A percentile compares a stretch with the other conserved stretches of the same genome.
These are phyloP conservation scores for Austroboletus niveus DNA, from an alignment of 1,284 basidiomycete genomes.

Conservation along the genomic window DNA sequence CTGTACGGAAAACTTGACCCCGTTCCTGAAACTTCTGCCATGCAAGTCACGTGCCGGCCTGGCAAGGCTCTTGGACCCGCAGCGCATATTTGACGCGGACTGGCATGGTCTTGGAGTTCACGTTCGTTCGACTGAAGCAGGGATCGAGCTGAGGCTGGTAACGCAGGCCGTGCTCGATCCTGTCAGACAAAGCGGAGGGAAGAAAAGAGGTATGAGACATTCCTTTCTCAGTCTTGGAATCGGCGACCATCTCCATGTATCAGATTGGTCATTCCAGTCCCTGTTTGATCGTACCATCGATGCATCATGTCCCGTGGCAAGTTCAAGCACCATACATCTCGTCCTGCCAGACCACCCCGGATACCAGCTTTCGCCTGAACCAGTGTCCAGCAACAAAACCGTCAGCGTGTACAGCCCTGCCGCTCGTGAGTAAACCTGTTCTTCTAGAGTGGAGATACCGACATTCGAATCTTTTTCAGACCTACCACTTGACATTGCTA, in stretches of 20 bases:
- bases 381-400: conserved; percentile 32
- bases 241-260: not conserved
- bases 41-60: conserved; percentile 92
- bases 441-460: conserved; percentile 8
- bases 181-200: conserved; percentile 50
- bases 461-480: conserved; percentile 8
- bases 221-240: not conserved
- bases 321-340: conserved; percentile 52
- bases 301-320: conserved; percentile 58
- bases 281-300: conserved; percentile 72
- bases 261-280: conserved; percentile 79
- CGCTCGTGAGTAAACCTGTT: conserved; percentile 35
- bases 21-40: conserved; percentile 91
- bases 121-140: conserved; percentile 42
- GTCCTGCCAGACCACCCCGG: conserved; percentile 40
- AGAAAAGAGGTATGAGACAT: conserved; percentile 51
- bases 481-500: conserved; percentile 50
- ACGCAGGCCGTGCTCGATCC: conserved; percentile 85
- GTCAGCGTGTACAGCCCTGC: conserved; percentile 50
- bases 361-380: conserved; percentile 52
- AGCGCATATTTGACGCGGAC: conserved; percentile 81
- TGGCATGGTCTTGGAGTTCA: conserved; percentile 88
- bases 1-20: conserved; percentile 96
- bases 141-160: conserved; percentile 69
- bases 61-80: conserved; percentile 83